phyloP scores from a whole-genome alignment of 2,329 filamentous ascomycete species.

The Fusarium sp. region DNA sequence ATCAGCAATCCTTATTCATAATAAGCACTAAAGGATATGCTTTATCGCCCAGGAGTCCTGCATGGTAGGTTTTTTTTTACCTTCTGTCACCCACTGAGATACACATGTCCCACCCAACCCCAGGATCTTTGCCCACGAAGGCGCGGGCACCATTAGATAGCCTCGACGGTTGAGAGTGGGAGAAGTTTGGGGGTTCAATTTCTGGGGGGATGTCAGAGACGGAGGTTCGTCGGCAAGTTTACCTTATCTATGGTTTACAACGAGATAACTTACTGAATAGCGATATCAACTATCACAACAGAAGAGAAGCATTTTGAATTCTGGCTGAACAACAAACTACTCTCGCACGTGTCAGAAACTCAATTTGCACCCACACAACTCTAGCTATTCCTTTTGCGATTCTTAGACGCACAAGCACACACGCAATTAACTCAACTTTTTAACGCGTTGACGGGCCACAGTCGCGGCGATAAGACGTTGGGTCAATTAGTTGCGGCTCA shows the following conservation, averaged over 20 bases:
- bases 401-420: constrained; percentile 13
- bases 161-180: constrained; percentile 31
- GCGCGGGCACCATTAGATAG: constrained; percentile 39
- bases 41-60: background rate
- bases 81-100: constrained; percentile 8
- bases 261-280: background rate
- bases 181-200: constrained; percentile 35
- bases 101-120: constrained; percentile 38
- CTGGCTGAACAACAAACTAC: constrained; percentile 33
- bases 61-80: background rate
- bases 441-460: constrained; percentile 9
- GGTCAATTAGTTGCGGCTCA: constrained; percentile 10
- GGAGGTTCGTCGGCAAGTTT: constrained; percentile 11
- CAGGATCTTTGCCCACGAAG: constrained; percentile 35
- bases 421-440: constrained; percentile 29
- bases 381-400: constrained; percentile 33
- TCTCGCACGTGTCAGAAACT: background rate
- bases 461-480: constrained; percentile 25
- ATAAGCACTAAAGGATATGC: background rate
- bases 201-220: constrained; percentile 9
- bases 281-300: constrained; percentile 25
- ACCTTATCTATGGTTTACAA: constrained; percentile 34
- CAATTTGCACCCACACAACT: constrained; percentile 13
- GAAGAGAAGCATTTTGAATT: constrained; percentile 3
- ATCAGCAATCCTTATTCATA: background rate